Evolutionary conservation across 1,284 basidiomycete species (phyloP).

Genomic region (Leccinum cinnamomeum): DNA sequence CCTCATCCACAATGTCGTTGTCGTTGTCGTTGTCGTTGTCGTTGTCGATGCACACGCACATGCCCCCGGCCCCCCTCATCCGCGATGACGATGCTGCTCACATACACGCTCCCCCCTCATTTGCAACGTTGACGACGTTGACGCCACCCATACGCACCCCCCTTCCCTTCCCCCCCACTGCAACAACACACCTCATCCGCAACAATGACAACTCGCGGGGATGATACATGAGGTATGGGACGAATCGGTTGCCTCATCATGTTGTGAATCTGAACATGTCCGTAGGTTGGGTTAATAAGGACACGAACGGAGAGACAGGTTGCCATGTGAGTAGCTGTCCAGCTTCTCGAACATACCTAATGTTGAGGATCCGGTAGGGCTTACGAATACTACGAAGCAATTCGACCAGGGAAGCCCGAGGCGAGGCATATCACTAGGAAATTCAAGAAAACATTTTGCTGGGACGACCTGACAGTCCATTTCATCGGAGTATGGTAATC

Average conservation of each 20-base stretch:
- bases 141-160: too few relatives aligned
- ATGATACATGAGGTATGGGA: conserved; percentile 2
- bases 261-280: not conserved
- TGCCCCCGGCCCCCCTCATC: too few relatives aligned
- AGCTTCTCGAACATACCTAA: not conserved
- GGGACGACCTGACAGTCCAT: conserved; percentile 25
- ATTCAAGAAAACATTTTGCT: not conserved
- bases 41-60: too few relatives aligned
- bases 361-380: conserved; percentile 27
- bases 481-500: conserved; percentile 39
- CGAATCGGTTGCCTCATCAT: not conserved
- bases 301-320: conserved; percentile 1
- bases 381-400: conserved; percentile 33
- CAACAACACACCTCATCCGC: too few relatives aligned
- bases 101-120: too few relatives aligned
- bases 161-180: too few relatives aligned
- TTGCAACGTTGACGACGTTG: too few relatives aligned
- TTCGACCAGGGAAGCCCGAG: conserved; percentile 1
- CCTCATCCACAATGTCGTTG: too few relatives aligned
- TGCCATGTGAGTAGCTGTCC: conserved; percentile 2
- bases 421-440: not conserved
- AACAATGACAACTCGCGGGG: not conserved
- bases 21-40: too few relatives aligned
- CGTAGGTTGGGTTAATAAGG: conserved; percentile 21
- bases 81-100: too few relatives aligned